Evolutionary conservation across 179 eudicot genomes (phyloP).

Genomic region (Beta macrorhiza): DNA sequence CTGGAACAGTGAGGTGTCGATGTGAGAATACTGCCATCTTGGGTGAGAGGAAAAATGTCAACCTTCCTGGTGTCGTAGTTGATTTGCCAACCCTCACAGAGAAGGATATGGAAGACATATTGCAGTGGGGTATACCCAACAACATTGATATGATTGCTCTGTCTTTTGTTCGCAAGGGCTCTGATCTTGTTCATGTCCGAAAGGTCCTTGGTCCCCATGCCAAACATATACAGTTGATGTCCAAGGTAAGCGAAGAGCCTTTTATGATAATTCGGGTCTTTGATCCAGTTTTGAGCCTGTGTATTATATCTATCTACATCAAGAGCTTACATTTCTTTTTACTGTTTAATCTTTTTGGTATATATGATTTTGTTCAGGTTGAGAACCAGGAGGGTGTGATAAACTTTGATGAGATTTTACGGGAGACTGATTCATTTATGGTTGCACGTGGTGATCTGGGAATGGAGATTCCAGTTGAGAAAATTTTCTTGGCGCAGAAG

Average conservation of each 20-base stretch:
- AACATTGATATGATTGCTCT: conserved; percentile 50
- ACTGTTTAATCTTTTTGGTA: no score
- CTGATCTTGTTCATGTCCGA: conserved; percentile 50
- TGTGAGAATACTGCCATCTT: conserved; percentile 45
- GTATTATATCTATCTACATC: no score
- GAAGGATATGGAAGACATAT: conserved; percentile 45
- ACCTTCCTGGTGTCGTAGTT: conserved; percentile 49
- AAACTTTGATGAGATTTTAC: conserved; percentile 41
- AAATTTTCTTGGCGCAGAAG: conserved; percentile 48
- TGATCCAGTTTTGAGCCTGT: conserved; percentile 31
- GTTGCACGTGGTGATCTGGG: conserved; percentile 53
- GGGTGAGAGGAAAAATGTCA: conserved; percentile 46
- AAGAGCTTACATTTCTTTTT: no score
- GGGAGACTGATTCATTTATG: conserved; percentile 44
- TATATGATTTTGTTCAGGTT: conserved; percentile 12
- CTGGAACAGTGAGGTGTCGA: conserved; percentile 44
- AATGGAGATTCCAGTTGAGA: conserved; percentile 48
- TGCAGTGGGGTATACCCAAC: conserved; percentile 48
- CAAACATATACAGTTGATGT: conserved; percentile 44
- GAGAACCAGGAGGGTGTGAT: conserved; percentile 45
- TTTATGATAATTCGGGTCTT: conserved; percentile 28
- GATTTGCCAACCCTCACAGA: conserved; percentile 42
- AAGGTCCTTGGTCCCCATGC: conserved; percentile 43
- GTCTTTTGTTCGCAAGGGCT: conserved; percentile 48
- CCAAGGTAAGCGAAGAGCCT: conserved; percentile 27